These are phyloP conservation scores for Podaxis carcinomalis DNA, from an alignment of 768 basidiomycete species.

Conservation along the genomic window DNA sequence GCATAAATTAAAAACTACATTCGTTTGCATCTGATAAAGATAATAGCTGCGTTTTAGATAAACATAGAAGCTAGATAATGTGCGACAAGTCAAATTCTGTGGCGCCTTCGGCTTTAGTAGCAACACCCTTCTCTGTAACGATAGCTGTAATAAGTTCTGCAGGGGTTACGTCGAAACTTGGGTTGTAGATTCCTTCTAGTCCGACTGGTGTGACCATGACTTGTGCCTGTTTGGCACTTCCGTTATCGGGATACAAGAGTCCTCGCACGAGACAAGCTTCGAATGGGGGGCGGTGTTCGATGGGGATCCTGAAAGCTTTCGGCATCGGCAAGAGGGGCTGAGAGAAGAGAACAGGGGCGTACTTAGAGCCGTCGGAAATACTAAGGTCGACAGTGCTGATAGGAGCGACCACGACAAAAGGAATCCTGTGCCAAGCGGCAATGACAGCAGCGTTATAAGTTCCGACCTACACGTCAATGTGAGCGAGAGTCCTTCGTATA, in stretches of 20 bases:
- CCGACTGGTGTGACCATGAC: slow-evolving; percentile 79
- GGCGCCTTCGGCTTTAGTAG: slow-evolving; percentile 59
- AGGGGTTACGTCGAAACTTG: slow-evolving; percentile 95
- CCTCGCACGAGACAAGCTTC: slow-evolving; percentile 91
- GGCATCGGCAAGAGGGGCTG: slow-evolving; percentile 5
- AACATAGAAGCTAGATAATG: slow-evolving; percentile 37
- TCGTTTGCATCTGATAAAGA: not conserved
- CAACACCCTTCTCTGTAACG: slow-evolving; percentile 94
- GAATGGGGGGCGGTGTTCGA: slow-evolving; percentile 84
- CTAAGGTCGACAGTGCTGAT: slow-evolving; percentile 89
- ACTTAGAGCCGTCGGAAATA: slow-evolving; percentile 62
- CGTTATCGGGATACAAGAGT: slow-evolving; percentile 54
- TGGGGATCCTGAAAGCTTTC: slow-evolving; percentile 58
- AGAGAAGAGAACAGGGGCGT: slow-evolving; percentile 22
- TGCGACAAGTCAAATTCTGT: slow-evolving; percentile 57
- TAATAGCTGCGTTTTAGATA: not conserved
- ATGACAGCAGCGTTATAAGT: slow-evolving; percentile 96
- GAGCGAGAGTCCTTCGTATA: not conserved
- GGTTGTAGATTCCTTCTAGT: slow-evolving; percentile 76
- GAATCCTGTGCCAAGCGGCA: slow-evolving; percentile 81
- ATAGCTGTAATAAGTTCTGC: slow-evolving; percentile 92
- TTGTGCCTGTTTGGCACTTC: slow-evolving; percentile 59
- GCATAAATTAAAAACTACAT: not conserved
- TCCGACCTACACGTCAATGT: slow-evolving; percentile 54
- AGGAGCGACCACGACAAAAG: slow-evolving; percentile 92